Evolutionary conservation across 2,329 filamentous ascomycete genomes (phyloP).

Genomic region (Chrysosporium keratinophilum): DNA sequence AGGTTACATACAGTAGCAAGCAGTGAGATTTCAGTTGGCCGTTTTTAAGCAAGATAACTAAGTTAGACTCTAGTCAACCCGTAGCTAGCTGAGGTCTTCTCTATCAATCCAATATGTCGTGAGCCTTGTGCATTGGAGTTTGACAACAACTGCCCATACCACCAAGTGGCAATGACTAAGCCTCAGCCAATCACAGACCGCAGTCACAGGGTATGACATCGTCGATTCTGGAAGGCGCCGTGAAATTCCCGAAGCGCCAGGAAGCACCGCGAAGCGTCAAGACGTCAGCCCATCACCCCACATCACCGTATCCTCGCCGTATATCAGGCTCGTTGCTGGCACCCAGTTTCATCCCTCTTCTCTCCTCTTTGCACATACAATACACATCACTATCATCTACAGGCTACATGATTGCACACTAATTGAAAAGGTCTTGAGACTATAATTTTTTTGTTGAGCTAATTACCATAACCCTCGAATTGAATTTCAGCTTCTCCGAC

Average conservation of each 20-base stretch:
- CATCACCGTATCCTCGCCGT: background rate
- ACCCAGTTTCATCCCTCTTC: background rate
- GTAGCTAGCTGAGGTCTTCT: no score
- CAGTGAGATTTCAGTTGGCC: no score
- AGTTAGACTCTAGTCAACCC: no score
- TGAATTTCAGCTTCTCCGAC: background rate
- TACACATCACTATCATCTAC: background rate
- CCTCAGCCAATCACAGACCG: background rate
- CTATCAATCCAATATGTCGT: no score
- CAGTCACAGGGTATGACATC: conserved; percentile 9
- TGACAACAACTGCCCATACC: no score
- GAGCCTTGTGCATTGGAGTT: no score
- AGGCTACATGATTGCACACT: no score
- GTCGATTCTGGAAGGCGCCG: conserved; percentile 4
- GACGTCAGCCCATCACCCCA: background rate
- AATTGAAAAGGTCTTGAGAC: background rate
- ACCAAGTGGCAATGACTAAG: background rate
- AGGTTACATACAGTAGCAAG: no score
- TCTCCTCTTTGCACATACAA: background rate
- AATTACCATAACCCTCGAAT: background rate
- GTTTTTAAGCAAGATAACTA: no score
- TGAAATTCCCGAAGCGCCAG: conserved; percentile 6
- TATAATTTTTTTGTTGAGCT: no score
- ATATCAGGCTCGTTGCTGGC: background rate
- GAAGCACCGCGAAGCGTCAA: conserved; percentile 1